A percentile compares a stretch with the other conserved stretches of the same genome.
phyloP scores from a whole-genome alignment of 805 yeast species.

The Barnettozyma populi region DNA sequence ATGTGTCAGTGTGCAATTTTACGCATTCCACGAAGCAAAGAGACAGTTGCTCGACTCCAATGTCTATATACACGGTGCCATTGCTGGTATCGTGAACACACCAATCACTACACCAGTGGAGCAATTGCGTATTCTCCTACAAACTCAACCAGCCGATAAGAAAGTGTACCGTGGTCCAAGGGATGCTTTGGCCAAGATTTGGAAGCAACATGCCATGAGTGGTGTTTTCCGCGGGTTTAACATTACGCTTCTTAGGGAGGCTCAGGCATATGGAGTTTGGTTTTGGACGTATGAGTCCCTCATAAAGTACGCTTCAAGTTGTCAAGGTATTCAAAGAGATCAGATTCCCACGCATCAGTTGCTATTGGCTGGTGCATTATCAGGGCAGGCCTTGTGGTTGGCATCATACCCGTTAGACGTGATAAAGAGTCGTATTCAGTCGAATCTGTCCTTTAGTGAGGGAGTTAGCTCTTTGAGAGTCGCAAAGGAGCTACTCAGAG shows the following conservation, averaged over 20 bases:
- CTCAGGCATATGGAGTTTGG: slow-evolving; percentile 84
- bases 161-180: slow-evolving; percentile 57
- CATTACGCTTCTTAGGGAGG: slow-evolving; percentile 81
- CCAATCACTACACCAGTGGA: slow-evolving; percentile 92
- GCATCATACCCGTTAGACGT: slow-evolving; percentile 87
- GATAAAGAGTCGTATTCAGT: slow-evolving; percentile 81
- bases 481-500: slow-evolving; percentile 23
- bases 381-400: slow-evolving; percentile 87
- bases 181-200: slow-evolving; percentile 78
- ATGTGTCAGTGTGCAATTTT: slow-evolving; percentile 93
- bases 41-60: slow-evolving; percentile 59
- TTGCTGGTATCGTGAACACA: slow-evolving; percentile 89
- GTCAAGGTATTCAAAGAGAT: slow-evolving; percentile 38
- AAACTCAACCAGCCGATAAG: slow-evolving; percentile 56
- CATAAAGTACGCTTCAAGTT: slow-evolving; percentile 44
- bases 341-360: slow-evolving; percentile 85
- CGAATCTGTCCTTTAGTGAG: slow-evolving; percentile 42
- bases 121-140: slow-evolving; percentile 88
- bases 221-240: slow-evolving; percentile 82
- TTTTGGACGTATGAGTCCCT: slow-evolving; percentile 89
- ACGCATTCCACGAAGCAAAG: slow-evolving; percentile 84
- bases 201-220: slow-evolving; percentile 63
- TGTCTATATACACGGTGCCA: slow-evolving; percentile 79
- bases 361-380: slow-evolving; percentile 81
- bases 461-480: slow-evolving; percentile 38